These are phyloP conservation scores for Rosellinia necatrix DNA, from an alignment of 2,329 filamentous ascomycete species.

Conservation along the genomic window DNA sequence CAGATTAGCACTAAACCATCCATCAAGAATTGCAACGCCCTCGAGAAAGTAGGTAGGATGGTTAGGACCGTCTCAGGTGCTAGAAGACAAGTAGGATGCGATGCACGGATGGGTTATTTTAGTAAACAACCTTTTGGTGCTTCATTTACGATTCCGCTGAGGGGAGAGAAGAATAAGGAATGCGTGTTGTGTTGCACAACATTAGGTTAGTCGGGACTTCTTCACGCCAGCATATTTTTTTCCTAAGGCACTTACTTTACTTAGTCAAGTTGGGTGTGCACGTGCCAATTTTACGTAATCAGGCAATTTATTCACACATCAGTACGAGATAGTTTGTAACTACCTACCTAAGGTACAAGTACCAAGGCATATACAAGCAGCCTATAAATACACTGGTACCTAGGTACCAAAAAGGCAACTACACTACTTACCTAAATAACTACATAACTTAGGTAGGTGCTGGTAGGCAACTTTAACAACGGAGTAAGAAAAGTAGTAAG, in stretches of 20 bases:
- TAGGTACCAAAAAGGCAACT: no score
- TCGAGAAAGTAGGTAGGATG: constrained; percentile 10
- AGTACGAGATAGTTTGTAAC: no score
- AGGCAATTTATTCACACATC: no score
- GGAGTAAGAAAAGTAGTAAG: no score
- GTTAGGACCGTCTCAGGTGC: constrained; percentile 6
- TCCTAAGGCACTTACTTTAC: neutral
- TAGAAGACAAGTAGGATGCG: constrained; percentile 8
- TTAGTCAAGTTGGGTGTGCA: neutral
- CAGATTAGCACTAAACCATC: constrained; percentile 24
- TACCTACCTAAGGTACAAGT: no score
- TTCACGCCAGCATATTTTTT: constrained; percentile 9
- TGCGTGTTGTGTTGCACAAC: constrained; percentile 19
- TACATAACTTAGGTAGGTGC: no score
- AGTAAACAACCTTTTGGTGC: neutral
- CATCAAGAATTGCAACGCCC: constrained; percentile 20
- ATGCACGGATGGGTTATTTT: constrained; percentile 14
- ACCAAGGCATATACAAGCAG: no score
- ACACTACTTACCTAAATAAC: no score
- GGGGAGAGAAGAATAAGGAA: constrained; percentile 2
- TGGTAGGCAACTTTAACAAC: no score
- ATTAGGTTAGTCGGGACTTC: constrained; percentile 7
- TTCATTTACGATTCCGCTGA: constrained; percentile 15
- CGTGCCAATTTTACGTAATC: no score
- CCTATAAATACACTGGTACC: no score